Evolutionary conservation across 192 early-diverging fungal genomes (phyloP), one percentile per base, ranked within the genome.

Genomic region (Umbelopsis vinacea): DNA sequence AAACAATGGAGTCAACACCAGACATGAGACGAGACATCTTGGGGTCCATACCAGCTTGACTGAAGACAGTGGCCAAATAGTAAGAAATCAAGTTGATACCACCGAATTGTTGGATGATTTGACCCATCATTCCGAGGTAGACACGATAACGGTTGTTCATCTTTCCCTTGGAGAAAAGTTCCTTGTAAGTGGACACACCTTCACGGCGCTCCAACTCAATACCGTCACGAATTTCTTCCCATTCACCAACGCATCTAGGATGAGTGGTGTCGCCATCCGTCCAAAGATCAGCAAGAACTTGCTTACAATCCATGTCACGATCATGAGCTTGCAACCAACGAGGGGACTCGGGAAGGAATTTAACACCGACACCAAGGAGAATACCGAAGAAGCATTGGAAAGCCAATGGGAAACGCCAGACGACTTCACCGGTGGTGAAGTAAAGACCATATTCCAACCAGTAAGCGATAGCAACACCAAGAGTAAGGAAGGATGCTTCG

Each of bases 1-100:
- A 94, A 72, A 94, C 81, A 29, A 90, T 82, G 26, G 88, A 82
- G 72, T 90, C 90, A 60, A 92, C 80, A 57, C 89, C 91, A 10
- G 86, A 85, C 74, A 85, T 71, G 50, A 85, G 71, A 46, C 83
- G 77, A 22, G 85, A 73, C 55, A 84, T 84, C 53, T 66, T 26
- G 37, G 71, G 72, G 50, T 52, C 82, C 53, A 89, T 73, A 11
- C 87, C 84, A 10, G 87, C 80, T 48, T 88, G 81, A 71, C 74
- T 77, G 71, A 91, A 88, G 17, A 79, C 73, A 75, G 74, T 73
- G 37, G 77, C 74, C 67, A 75, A 63, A 60, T 69, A 76, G 60
- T 67, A 76, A 50, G 73, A 74, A 43, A 79, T 79, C 50, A 72
- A 68, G 37, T 79, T 79, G 77, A 79, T 79, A 71, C 77, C 77